A percentile compares a stretch with the other conserved stretches of the same genome.
Evolutionary conservation across 345 rosid species (phyloP).

Genomic region (Gynandropsis gynandra): DNA sequence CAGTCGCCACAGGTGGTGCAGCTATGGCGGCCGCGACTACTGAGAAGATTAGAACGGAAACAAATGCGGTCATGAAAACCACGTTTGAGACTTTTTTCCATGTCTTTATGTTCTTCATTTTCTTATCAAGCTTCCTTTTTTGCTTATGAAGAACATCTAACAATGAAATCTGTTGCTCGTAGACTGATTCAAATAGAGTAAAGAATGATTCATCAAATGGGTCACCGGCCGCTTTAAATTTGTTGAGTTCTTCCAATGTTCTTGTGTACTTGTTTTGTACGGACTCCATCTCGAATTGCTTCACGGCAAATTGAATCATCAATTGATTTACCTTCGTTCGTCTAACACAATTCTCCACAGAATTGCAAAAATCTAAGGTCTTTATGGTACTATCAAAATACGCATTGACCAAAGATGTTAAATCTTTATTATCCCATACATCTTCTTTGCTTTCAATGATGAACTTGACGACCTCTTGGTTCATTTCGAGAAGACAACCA

Average conservation of each 20-base stretch:
- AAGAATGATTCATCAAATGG: conserved; percentile 75
- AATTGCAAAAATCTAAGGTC: conserved; percentile 69
- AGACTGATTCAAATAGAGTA: conserved; percentile 38
- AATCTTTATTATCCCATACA: conserved; percentile 56
- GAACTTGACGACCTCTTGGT: conserved; percentile 62
- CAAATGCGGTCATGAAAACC: conserved; percentile 59
- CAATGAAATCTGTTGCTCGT: conserved; percentile 50
- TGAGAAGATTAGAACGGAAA: conserved; percentile 66
- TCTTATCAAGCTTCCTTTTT: conserved; percentile 67
- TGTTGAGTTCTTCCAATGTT: conserved; percentile 56
- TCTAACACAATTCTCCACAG: conserved; percentile 53
- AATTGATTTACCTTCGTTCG: conserved; percentile 55
- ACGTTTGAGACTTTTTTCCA: conserved; percentile 78
- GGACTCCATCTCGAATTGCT: conserved; percentile 50
- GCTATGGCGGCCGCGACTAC: conserved; percentile 88
- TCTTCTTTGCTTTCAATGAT: conserved; percentile 64
- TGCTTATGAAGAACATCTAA: conserved; percentile 35
- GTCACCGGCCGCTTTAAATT: conserved; percentile 59
- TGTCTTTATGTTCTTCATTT: conserved; percentile 48
- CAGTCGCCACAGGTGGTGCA: conserved; percentile 66
- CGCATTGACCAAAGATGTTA: conserved; percentile 55
- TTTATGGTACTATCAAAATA: conserved; percentile 66
- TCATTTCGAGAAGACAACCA: conserved; percentile 64
- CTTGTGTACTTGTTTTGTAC: conserved; percentile 32
- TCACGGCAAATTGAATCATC: conserved; percentile 51